phyloP scores from a whole-genome alignment of 2,329 filamentous ascomycete genomes.

The Ambrosiella xylebori region DNA sequence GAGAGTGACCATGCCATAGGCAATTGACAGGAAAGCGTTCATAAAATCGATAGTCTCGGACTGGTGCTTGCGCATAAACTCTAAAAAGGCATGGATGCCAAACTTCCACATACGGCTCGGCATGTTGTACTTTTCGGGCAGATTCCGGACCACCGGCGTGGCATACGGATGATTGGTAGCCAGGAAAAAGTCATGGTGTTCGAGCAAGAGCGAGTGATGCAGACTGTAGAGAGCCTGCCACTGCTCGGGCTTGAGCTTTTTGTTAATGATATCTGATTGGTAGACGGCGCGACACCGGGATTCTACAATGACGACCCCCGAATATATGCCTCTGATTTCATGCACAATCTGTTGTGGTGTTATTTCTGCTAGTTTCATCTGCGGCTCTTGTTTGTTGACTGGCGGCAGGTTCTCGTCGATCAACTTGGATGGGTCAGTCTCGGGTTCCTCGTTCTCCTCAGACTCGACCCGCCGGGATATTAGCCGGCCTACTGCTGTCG shows the following conservation, averaged over 20 bases:
- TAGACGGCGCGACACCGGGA: constrained; percentile 75
- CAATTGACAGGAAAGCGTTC: constrained; percentile 75
- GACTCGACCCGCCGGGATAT: too few species aligned
- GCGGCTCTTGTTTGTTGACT: too few species aligned
- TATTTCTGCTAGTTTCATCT: too few species aligned
- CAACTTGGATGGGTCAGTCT: too few species aligned
- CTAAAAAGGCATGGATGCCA: constrained; percentile 72
- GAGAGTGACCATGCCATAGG: constrained; percentile 79
- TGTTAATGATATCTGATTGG: constrained; percentile 32
- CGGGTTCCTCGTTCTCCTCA: too few species aligned
- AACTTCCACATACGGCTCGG: constrained; percentile 88
- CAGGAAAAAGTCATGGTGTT: constrained; percentile 74
- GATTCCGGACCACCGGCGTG: constrained; percentile 42
- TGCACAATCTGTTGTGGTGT: constrained; percentile 43
- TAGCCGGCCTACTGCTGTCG: too few species aligned
- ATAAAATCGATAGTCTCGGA: constrained; percentile 73
- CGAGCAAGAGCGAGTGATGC: constrained; percentile 63
- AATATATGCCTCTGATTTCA: constrained; percentile 73
- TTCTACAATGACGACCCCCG: constrained; percentile 71
- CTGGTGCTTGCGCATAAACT: constrained; percentile 55
- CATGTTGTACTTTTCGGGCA: constrained; percentile 77
- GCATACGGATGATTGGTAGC: constrained; percentile 76
- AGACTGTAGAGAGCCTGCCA: constrained; percentile 73
- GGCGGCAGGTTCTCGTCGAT: too few species aligned
- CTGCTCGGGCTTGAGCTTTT: constrained; percentile 42